Conservation (phyloP, 257 asterid genomes). For the Solanum medicagineum region DNA sequence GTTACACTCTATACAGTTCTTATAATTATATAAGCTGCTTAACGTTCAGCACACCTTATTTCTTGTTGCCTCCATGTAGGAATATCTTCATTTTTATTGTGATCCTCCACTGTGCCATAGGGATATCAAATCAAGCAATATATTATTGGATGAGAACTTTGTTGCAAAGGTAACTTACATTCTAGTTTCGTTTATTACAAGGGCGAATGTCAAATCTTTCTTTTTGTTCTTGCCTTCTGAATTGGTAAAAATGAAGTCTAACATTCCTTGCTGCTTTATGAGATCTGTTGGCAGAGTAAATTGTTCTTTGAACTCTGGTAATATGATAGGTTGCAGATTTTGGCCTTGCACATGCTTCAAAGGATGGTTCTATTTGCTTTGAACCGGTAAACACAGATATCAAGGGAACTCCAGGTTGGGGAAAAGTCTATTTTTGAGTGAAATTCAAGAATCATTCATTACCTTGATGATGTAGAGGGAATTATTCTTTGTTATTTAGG, state of each 20-base stretch:
- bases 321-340: slow-evolving; percentile 75
- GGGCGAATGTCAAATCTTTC: not conserved
- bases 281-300: not conserved
- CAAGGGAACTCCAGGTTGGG: slow-evolving; percentile 90
- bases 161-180: slow-evolving; percentile 61
- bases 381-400: slow-evolving; percentile 90
- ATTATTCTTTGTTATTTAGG: slow-evolving; percentile 28
- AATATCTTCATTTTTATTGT: slow-evolving; percentile 91
- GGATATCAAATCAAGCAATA: slow-evolving; percentile 91
- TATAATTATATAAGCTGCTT: not conserved
- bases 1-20: not conserved
- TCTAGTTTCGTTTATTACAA: not conserved
- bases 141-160: slow-evolving; percentile 65
- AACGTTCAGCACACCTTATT: not conserved
- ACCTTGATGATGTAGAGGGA: not conserved
- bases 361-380: slow-evolving; percentile 83
- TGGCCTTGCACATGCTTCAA: slow-evolving; percentile 93
- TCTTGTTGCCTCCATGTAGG: slow-evolving; percentile 37
- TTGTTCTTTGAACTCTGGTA: not conserved
- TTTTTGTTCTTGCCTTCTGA: not conserved
- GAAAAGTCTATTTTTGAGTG: not conserved
- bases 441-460: not conserved
- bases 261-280: not conserved
- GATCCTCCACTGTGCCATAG: slow-evolving; percentile 94
- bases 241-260: not conserved